Base-by-base conservation (phyloP, 306 rosid genomes). In the Lathyrus oleraceus region DNA sequence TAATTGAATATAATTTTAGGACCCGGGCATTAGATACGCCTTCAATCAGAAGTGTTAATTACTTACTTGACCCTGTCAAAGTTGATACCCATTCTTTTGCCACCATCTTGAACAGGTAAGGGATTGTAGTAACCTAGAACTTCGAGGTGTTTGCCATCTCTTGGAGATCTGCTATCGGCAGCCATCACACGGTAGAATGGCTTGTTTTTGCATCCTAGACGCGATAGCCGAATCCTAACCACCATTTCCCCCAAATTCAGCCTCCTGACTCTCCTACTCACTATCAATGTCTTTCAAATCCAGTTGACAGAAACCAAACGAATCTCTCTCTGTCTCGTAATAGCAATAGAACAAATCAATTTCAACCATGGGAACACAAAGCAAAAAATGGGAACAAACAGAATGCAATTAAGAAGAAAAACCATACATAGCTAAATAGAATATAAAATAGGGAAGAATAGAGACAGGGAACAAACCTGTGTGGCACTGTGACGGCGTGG, bases 81-180 rank as follows among this genome's bases (percentile, higher is more conserved):
- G 66, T 88, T 94, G 67, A 94, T 76, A 75, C 96, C 99, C 91
- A 94, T 91, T 86, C 96, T 72, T 69, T 94, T 91, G 39, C 82
- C 99, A 61, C 87, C 90, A 79, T 94, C 97, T 78, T 91, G 91
- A 56, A 87, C 92, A 78, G 99, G 95, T 28, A 94, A 79, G 19
- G 97, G 96, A 76, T 94, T 89, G 79, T 90, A 94, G 83, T 88
- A 91, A 13, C 97, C 97, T 4, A 91, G 81, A 68, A 87, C 87
- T 69, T 94, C 97, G 40, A 94, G 97, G 67, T 94, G 99, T 45
- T 89, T 89, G 67, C 97, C 97, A 52, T 91, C 97, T 70, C 99
- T 82, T 0, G 97, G 97, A 53, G 96, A 94, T 61, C 97, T 83
- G 73, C 97, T 89, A 81, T 94, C 91, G 2, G 97, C 96, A 0